phyloP scores from a whole-genome alignment of 305 asterid genomes.

The Plantago coronopus region DNA sequence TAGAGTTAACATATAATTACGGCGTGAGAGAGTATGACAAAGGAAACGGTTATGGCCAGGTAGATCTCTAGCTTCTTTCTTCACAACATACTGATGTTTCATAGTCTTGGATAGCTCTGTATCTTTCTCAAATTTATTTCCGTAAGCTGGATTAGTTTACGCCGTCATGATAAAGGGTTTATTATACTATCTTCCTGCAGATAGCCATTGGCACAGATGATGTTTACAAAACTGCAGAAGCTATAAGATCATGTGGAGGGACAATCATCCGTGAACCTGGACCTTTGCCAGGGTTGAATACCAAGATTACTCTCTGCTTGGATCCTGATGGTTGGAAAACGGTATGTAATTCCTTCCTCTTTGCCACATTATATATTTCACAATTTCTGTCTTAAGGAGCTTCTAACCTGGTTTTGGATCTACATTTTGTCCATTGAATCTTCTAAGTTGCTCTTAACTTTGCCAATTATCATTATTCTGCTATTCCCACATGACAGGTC shows the following conservation, averaged over 20 bases:
- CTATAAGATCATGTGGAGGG: conserved; percentile 40
- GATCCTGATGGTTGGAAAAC: conserved; percentile 63
- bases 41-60: conserved; percentile 50
- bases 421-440: not conserved
- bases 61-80: conserved; percentile 6
- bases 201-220: conserved; percentile 50
- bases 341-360: conserved; percentile 22
- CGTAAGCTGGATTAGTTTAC: conserved; percentile 11
- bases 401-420: not conserved
- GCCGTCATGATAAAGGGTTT: conserved; percentile 6
- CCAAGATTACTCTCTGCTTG: conserved; percentile 45
- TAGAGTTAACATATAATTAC: conserved; percentile 36
- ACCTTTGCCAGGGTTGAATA: conserved; percentile 50
- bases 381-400: conserved; percentile 1
- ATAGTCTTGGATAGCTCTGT: not conserved
- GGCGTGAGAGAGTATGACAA: conserved; percentile 39
- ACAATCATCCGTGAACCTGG: conserved; percentile 48
- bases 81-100: not conserved
- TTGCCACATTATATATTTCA: not conserved
- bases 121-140: conserved; percentile 6
- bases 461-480: not conserved
- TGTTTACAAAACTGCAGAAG: conserved; percentile 47
- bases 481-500: conserved; percentile 34
- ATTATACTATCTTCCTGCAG: conserved; percentile 25
- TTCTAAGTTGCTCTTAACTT: not conserved